Conservation (phyloP, 1,139 yeast species). For the Yamadazyma triangularis region DNA sequence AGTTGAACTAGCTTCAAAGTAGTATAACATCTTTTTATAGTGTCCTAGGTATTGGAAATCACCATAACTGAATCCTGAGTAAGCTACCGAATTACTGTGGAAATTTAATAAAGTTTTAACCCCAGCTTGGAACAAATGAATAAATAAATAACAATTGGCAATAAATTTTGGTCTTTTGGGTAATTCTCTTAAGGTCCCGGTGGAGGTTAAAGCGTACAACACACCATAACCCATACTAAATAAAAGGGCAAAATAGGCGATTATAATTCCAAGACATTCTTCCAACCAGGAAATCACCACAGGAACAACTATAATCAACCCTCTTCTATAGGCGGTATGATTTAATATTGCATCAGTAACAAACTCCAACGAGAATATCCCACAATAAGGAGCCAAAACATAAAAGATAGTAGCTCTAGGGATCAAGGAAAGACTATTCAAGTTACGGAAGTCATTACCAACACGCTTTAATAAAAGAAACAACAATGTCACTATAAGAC, state of each 20-base stretch:
- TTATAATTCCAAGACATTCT: slow-evolving; percentile 5
- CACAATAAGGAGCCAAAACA: slow-evolving; percentile 21
- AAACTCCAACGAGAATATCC: slow-evolving; percentile 8
- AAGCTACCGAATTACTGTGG: not conserved
- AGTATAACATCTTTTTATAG: too few relatives aligned
- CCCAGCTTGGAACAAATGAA: slow-evolving; percentile 6
- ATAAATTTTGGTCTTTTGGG: slow-evolving; percentile 12
- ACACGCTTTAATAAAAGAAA: slow-evolving; percentile 25
- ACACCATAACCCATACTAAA: slow-evolving; percentile 42
- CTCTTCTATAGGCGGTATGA: slow-evolving; percentile 8
- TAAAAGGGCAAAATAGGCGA: slow-evolving; percentile 17
- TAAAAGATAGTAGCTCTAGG: slow-evolving; percentile 30
- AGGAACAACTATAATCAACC: slow-evolving; percentile 1
- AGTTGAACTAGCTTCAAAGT: not conserved
- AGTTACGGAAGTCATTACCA: slow-evolving; percentile 25
- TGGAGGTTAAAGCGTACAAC: slow-evolving; percentile 24
- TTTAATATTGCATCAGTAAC: slow-evolving; percentile 16
- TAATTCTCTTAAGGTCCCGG: slow-evolving; percentile 23
- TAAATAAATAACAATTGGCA: slow-evolving; percentile 9
- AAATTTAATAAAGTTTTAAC: not conserved
- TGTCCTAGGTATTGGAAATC: not conserved
- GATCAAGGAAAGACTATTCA: slow-evolving; percentile 30
- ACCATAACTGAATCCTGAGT: not conserved
- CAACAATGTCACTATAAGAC: slow-evolving; percentile 19
- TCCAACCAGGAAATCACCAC: slow-evolving; percentile 3